A percentile compares a stretch with the other conserved stretches of the same genome.
Conservation (phyloP, 768 basidiomycete genomes). For the Strobilomyces dryophilus region DNA sequence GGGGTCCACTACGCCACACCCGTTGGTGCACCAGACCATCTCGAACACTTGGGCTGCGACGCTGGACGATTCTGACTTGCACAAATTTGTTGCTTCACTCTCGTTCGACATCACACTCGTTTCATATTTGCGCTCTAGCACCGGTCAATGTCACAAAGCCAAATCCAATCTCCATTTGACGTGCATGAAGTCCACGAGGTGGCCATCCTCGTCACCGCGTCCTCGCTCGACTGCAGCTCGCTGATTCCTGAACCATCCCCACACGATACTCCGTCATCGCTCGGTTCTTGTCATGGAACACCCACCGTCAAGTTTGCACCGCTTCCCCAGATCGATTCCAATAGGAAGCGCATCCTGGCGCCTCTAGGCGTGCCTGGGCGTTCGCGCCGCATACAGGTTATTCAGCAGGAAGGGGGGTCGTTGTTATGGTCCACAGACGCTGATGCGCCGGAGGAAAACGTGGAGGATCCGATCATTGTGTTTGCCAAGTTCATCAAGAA, state of each 20-base stretch:
- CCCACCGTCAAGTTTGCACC: conserved; percentile 56
- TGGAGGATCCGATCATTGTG: conserved; percentile 45
- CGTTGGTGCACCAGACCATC: not conserved
- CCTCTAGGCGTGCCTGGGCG: conserved; percentile 55
- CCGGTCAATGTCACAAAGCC: conserved; percentile 9
- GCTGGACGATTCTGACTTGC: conserved; percentile 12
- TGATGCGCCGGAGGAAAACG: conserved; percentile 23
- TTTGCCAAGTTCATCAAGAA: conserved; percentile 52
- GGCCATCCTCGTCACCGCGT: conserved; percentile 6
- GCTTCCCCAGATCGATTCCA: conserved; percentile 48
- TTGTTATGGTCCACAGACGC: conserved; percentile 20
- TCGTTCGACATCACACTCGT: conserved; percentile 25
- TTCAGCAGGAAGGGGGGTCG: conserved; percentile 19
- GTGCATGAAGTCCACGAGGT: conserved; percentile 17
- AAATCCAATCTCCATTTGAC: conserved; percentile 6
- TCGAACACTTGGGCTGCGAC: conserved; percentile 1
- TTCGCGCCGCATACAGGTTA: conserved; percentile 21
- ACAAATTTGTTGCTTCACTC: conserved; percentile 1
- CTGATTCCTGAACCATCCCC: conserved; percentile 6
- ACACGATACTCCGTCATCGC: conserved; percentile 12
- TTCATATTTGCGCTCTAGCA: not conserved
- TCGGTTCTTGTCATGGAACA: conserved; percentile 13
- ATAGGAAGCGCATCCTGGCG: conserved; percentile 43
- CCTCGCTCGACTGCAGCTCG: conserved; percentile 14
- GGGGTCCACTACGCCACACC: conserved; percentile 1